Conservation (phyloP, 495 filamentous ascomycete species). For the Neurospora intermedia region DNA sequence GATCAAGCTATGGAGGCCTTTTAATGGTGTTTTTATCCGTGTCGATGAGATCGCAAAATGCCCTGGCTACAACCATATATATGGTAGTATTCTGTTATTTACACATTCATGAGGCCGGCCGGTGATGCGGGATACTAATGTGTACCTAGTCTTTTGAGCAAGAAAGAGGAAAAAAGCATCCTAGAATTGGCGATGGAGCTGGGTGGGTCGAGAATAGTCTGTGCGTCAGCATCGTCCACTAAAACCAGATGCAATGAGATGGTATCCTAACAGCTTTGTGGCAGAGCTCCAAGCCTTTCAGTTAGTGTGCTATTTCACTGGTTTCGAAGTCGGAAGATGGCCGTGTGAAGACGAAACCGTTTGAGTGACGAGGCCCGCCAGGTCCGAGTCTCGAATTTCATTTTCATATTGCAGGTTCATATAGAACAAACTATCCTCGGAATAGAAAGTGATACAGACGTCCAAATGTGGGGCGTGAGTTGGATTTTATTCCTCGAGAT, state of each 20-base stretch:
- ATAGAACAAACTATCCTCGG: not conserved
- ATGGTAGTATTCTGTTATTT: not conserved
- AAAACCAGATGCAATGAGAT: no score
- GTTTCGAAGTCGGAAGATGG: not conserved
- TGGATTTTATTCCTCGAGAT: not conserved
- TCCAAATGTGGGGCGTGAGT: not conserved
- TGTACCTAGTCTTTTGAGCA: not conserved
- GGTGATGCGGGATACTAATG: not conserved
- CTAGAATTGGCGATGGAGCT: not conserved
- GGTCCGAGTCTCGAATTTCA: no score
- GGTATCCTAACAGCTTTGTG: not conserved
- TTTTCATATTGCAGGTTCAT: not conserved
- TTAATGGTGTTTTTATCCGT: not conserved
- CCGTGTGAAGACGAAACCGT: no score
- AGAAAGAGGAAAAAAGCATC: not conserved
- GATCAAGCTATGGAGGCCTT: not conserved
- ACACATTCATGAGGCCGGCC: not conserved
- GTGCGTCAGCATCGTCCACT: not conserved
- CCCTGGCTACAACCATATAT: not conserved
- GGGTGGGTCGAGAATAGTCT: not conserved
- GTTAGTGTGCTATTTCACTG: not conserved
- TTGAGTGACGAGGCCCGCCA: no score
- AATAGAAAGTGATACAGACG: not conserved
- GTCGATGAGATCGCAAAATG: not conserved
- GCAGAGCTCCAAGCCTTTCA: fast-evolving